Conservation (phyloP, 345 rosid species). For the Pistacia integerrima region DNA sequence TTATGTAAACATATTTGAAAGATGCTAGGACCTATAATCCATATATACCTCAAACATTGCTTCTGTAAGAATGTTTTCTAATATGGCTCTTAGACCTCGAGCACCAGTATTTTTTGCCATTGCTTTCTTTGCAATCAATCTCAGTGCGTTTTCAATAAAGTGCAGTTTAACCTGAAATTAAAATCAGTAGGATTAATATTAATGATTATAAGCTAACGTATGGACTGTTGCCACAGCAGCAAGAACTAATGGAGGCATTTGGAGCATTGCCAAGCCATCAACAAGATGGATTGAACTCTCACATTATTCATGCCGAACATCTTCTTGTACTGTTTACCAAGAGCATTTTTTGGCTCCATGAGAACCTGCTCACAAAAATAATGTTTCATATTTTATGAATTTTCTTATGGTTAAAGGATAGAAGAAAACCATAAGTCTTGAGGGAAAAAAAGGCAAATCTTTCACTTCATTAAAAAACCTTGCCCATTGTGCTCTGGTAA, state of each 20-base stretch:
- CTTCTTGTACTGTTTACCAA: conserved; percentile 93
- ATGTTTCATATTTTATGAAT: not conserved
- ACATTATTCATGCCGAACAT: conserved; percentile 86
- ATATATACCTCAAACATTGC: conserved; percentile 90
- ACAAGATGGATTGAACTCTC: conserved; percentile 27
- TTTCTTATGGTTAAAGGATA: not conserved
- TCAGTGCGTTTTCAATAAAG: conserved; percentile 71
- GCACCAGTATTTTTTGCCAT: conserved; percentile 92
- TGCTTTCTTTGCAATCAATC: conserved; percentile 85
- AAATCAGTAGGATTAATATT: not conserved
- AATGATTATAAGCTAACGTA: not conserved
- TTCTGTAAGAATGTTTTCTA: conserved; percentile 87
- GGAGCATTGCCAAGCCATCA: not conserved
- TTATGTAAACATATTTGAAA: not conserved
- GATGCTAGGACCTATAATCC: not conserved
- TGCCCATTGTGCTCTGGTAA: not conserved
- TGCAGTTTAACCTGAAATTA: conserved; percentile 71
- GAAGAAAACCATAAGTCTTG: too few species aligned
- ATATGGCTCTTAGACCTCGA: conserved; percentile 80
- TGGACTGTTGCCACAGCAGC: not conserved
- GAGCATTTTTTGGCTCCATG: conserved; percentile 83
- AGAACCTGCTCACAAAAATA: conserved; percentile 54
- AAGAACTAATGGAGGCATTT: not conserved
- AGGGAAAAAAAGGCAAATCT: too few species aligned
- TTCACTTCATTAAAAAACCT: not conserved